Conservation (phyloP, 306 rosid species). For the Datisca glomerata region DNA sequence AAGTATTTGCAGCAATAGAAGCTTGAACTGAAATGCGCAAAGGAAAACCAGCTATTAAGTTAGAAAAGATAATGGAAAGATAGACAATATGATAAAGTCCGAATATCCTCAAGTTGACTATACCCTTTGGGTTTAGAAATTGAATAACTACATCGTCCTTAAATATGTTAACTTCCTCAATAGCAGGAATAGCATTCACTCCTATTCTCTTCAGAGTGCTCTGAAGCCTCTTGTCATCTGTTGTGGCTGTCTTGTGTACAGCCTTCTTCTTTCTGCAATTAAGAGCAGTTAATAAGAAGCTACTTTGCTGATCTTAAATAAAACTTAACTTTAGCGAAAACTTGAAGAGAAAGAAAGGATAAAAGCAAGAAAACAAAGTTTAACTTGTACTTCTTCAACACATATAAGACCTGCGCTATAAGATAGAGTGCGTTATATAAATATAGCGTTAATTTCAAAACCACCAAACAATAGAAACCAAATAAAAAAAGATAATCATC, state of each 20-base stretch:
- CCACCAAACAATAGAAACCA: no score
- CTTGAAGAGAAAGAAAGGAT: no score
- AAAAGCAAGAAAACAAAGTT: no score
- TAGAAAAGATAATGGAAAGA: not conserved
- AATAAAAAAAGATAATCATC: no score
- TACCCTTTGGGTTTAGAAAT: conserved; percentile 87
- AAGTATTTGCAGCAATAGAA: conserved; percentile 94
- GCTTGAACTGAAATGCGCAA: conserved; percentile 70
- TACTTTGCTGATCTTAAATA: no score
- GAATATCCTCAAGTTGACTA: not conserved
- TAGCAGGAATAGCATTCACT: conserved; percentile 92
- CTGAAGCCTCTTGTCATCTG: conserved; percentile 97
- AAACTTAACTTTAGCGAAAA: no score
- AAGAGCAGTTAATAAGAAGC: no score
- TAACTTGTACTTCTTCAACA: no score
- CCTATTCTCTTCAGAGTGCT: conserved; percentile 97
- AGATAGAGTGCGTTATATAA: no score
- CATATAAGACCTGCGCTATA: no score
- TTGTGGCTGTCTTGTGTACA: conserved; percentile 92
- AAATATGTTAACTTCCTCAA: conserved; percentile 92
- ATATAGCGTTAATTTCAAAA: no score
- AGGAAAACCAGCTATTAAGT: not conserved
- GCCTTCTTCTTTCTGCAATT: conserved; percentile 98
- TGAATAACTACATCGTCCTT: conserved; percentile 94
- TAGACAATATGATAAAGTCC: not conserved